Base-by-base conservation (phyloP, 176 grass and related monocot genomes). In the Musa schizocarpa region DNA sequence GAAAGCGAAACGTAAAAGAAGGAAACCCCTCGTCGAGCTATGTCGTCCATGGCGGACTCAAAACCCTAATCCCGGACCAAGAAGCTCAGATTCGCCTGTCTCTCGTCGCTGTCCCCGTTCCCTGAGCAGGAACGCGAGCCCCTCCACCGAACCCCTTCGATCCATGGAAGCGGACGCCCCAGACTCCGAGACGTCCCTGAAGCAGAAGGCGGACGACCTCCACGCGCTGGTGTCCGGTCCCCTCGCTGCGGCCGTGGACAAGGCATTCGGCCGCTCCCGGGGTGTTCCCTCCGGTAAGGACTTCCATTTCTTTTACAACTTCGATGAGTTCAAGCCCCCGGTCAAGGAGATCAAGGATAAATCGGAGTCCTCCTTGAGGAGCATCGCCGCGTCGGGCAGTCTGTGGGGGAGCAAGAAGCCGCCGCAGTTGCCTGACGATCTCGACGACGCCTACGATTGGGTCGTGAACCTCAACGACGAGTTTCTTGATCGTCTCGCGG, bases 221-320 rank as follows among this genome's bases (percentile, higher is more conserved):
- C 61, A 85, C 76, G 11, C 88, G 78, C 13, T 81, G 54, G 0
- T 65, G 21, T 77, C 75, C 13, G 59, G 48, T 11, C 61, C 81
- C 5, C 84, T 99, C 3, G 69, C 95, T 17, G 74, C 81, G 48
- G 86, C 82, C 12, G 70, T 83, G 1, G 69, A 78, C 24, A 84
- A 87, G 72, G 77, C 93, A 53, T 82, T 73, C 24, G 54, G 72
- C 19, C 70, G 85, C 20, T 76, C 76, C 22, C 73, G 80, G 56
- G 80, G 63, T 9, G 80, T 87, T 25, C 77, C 85, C 25, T 65
- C 81, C 9, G 80, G 65, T 9, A 73, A 55, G 64, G 86, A 94
- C 81, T 99, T 99, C 68, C 88, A 92, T 83, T 99, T 99, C 82
- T 99, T 89, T 78, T 77, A 87, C 82, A 99, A 99, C 82, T 94